Evolutionary conservation across 805 yeast genomes (phyloP).

Genomic region (Sugiyamaella marilandica): DNA sequence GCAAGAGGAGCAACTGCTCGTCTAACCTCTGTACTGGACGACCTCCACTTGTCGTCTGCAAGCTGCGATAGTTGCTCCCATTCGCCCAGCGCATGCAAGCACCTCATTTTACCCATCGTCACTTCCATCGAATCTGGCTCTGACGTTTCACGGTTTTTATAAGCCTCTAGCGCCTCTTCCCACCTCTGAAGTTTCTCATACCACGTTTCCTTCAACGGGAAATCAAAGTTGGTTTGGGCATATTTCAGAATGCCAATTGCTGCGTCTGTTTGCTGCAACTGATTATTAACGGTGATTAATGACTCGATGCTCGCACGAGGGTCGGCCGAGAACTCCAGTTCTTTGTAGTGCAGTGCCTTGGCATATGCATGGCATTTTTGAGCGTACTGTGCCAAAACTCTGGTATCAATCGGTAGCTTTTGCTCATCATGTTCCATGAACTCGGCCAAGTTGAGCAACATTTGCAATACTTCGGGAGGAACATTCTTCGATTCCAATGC

Average conservation of each 20-base stretch:
- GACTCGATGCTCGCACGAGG: constrained; percentile 90
- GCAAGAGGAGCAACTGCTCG: constrained; percentile 93
- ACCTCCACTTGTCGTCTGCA: constrained; percentile 81
- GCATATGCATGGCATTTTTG: constrained; percentile 97
- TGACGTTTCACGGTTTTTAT: constrained; percentile 62
- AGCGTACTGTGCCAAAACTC: constrained; percentile 86
- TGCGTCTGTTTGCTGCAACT: constrained; percentile 93
- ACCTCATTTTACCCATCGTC: constrained; percentile 96
- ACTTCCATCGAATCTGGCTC: constrained; percentile 69
- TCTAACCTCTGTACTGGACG: constrained; percentile 64
- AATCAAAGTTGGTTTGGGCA: constrained; percentile 57
- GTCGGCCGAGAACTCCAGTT: constrained; percentile 87
- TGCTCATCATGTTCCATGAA: constrained; percentile 97
- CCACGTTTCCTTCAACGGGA: constrained; percentile 96
- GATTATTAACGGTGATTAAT: constrained; percentile 86
- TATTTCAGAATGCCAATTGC: constrained; percentile 89
- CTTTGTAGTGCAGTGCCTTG: constrained; percentile 93
- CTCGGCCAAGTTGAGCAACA: constrained; percentile 83
- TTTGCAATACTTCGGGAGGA: constrained; percentile 94
- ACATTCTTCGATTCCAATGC: constrained; percentile 87
- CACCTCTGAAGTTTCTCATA: constrained; percentile 93
- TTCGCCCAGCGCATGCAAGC: constrained; percentile 96
- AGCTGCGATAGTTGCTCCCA: constrained; percentile 90
- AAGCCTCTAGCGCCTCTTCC: constrained; percentile 95
- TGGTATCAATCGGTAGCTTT: constrained; percentile 85